Conservation (phyloP, 2,329 filamentous ascomycete genomes). For the Fusarium albidum region DNA sequence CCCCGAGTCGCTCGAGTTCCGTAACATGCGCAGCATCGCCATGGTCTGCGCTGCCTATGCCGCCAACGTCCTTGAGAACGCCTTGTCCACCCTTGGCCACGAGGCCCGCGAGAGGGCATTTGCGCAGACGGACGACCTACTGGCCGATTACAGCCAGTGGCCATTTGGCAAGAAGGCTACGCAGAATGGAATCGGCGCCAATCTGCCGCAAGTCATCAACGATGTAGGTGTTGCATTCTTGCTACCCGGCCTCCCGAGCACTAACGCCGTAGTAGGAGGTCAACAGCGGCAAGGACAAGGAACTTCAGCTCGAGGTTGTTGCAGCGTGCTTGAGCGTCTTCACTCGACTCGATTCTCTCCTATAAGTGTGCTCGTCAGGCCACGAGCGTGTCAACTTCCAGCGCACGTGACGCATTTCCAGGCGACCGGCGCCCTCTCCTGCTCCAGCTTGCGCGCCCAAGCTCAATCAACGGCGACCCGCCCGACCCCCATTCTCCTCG, state of each 20-base stretch:
- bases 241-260: not conserved
- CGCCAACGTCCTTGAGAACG: constrained; percentile 97
- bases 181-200: constrained; percentile 85
- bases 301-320: constrained; percentile 96
- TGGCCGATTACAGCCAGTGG: constrained; percentile 97
- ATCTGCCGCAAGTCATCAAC: constrained; percentile 84
- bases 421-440: constrained; percentile 10
- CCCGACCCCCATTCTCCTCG: constrained; percentile 21
- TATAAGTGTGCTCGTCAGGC: constrained; percentile 60
- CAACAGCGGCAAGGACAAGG: constrained; percentile 86
- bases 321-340: constrained; percentile 97
- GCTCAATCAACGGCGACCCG: constrained; percentile 11
- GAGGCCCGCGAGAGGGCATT: constrained; percentile 95
- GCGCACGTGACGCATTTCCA: constrained; percentile 19
- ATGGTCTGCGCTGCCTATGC: constrained; percentile 99
- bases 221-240: constrained; percentile 62
- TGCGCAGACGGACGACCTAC: constrained; percentile 93
- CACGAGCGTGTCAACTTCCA: constrained; percentile 16
- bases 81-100: constrained; percentile 91
- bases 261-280: constrained; percentile 67
- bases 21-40: constrained; percentile 87
- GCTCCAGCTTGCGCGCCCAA: constrained; percentile 29
- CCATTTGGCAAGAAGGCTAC: constrained; percentile 89
- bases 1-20: constrained; percentile 92
- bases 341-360: constrained; percentile 93